Evolutionary conservation across 306 rosid genomes (phyloP).

Genomic region (Prunus fruticosa): DNA sequence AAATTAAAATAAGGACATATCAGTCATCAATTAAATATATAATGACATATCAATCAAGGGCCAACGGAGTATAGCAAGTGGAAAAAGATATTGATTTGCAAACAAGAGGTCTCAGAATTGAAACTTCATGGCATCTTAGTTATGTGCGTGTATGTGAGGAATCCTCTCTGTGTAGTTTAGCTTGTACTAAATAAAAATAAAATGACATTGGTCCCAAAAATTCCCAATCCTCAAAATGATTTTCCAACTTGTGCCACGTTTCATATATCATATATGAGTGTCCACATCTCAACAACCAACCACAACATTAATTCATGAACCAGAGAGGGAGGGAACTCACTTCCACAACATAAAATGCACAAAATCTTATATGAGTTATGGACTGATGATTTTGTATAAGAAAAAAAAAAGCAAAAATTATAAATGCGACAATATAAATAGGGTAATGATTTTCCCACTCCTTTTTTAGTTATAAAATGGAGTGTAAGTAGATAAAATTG

Average conservation of each 20-base stretch:
- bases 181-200: neutral
- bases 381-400: neutral
- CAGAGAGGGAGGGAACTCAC: neutral
- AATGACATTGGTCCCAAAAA: neutral
- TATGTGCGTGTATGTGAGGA: neutral
- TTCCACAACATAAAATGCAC: neutral
- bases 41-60: no score
- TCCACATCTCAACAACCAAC: neutral
- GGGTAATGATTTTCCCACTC: no score
- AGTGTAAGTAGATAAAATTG: no score
- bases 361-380: neutral
- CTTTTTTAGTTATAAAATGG: no score
- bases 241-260: neutral
- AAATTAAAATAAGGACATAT: no score
- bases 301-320: slow-evolving; percentile 3
- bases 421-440: neutral
- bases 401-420: neutral
- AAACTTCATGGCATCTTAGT: no score
- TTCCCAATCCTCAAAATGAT: neutral
- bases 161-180: neutral
- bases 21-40: no score
- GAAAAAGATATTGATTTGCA: no score
- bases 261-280: neutral
- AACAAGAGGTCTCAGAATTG: no score
- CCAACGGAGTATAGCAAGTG: no score